Base-by-base conservation (phyloP, 768 basidiomycete species). In the Zangia roseola region DNA sequence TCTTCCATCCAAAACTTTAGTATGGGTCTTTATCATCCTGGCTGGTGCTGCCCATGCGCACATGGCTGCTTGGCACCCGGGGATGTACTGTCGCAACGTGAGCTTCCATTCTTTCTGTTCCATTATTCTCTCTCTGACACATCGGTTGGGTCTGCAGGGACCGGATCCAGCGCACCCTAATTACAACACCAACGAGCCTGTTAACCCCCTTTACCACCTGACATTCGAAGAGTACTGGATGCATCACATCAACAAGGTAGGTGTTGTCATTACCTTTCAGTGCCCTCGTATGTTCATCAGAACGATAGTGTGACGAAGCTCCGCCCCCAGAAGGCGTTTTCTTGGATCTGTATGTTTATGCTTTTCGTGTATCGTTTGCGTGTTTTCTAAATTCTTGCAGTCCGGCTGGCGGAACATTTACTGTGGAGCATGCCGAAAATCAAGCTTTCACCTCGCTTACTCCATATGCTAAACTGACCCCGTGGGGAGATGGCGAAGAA, bases 21-120 rank as follows among this genome's bases (percentile, higher is more conserved):
- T 35, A 40, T 58, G 48, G 59, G 24, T 21, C 16, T 39, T 49
- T 33, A 23, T 60, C 5, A 39, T 47, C 35, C 33, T 60, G 9
- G 56, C 52, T 35, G 28, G 46, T 30, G 41, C 61, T 10, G 47
- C 39, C 6, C 19, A 34, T 30, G 59, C 49, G 3, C 59, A 60
- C 40, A 16, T 41, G 0, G 10, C 0, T 33, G 1, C 21, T 5
- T 61, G 5, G 10, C 2, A 19, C 23, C 1, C 0, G 0, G 28
- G 16, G 31, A 53, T 60, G 54, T 59, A 35, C 14, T 20, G 40
- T 26, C 0, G 40, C 14, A 41, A 61, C n/a, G 59, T 60, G 14
- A 44, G 20, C 16, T 25, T 19, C 7, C 21, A 12, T 34, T 16
- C 25, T 23, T 42, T 24, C 25, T 8, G 10, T n/a, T 25, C 3